phyloP scores from a whole-genome alignment of 768 basidiomycete genomes.

The Lactarius indigo region DNA sequence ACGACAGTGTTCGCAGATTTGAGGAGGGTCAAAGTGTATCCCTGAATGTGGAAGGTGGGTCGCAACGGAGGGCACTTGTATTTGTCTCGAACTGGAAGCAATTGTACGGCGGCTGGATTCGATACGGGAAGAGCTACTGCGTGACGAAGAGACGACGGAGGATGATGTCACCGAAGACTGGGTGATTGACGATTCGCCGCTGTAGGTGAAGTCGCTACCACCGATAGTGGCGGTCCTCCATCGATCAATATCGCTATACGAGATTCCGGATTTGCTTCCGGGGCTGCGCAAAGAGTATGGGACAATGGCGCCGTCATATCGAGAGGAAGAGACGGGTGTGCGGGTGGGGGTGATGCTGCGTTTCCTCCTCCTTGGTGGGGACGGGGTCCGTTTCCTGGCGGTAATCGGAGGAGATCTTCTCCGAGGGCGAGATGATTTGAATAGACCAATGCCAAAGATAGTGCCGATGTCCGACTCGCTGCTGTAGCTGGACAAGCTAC shows the following conservation, averaged over 20 bases:
- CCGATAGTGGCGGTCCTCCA: constrained; percentile 10
- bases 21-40: constrained; percentile 10
- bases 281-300: constrained; percentile 16
- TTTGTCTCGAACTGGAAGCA: constrained; percentile 2
- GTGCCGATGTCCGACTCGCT: constrained; percentile 23
- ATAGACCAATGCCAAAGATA: constrained; percentile 6
- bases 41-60: not conserved
- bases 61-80: not conserved
- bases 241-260: constrained; percentile 20
- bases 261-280: constrained; percentile 17
- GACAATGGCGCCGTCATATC: constrained; percentile 8
- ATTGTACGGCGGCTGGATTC: constrained; percentile 4
- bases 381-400: constrained; percentile 1
- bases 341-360: constrained; percentile 20
- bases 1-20: constrained; percentile 20
- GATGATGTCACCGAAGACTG: constrained; percentile 14
- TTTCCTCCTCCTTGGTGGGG: constrained; percentile 12
- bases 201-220: constrained; percentile 22
- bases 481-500: constrained; percentile 24
- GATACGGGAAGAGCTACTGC: constrained; percentile 10
- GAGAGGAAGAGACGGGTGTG: constrained; percentile 3
- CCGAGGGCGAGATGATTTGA: constrained; percentile 14
- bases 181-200: constrained; percentile 21
- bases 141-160: constrained; percentile 16
- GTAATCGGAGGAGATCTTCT: constrained; percentile 1